phyloP scores from a whole-genome alignment of 352 stramenopile genomes.

The Phytophthora pinifolia region DNA sequence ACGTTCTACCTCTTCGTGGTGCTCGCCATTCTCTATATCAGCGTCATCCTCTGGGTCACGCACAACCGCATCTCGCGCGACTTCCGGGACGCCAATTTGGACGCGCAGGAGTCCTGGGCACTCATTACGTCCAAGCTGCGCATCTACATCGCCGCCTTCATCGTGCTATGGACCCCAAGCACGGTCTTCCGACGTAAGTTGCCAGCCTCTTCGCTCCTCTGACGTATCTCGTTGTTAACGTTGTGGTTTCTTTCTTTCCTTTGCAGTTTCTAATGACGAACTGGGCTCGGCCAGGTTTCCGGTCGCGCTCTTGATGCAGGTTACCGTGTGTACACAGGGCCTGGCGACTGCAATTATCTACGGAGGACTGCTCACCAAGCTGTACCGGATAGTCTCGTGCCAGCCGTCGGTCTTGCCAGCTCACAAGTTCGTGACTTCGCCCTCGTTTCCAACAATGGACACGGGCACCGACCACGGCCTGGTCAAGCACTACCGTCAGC shows the following conservation, averaged over 20 bases:
- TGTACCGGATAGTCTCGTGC: constrained; percentile 31
- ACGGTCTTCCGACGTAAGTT: constrained; percentile 61
- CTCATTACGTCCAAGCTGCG: constrained; percentile 62
- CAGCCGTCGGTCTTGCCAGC: constrained; percentile 18
- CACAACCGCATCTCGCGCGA: constrained; percentile 52
- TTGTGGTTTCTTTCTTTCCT: neutral
- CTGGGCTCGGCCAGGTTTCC: constrained; percentile 47
- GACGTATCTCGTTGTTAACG: constrained; percentile 12
- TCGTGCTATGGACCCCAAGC: constrained; percentile 67
- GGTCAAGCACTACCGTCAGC: constrained; percentile 43
- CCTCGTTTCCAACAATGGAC: constrained; percentile 33
- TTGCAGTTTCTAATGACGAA: constrained; percentile 45
- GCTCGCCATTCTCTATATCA: constrained; percentile 65
- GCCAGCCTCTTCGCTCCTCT: neutral
- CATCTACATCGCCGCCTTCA: constrained; percentile 73
- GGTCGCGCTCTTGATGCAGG: constrained; percentile 66
- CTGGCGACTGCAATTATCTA: constrained; percentile 72
- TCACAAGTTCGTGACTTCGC: constrained; percentile 40
- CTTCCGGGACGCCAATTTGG: constrained; percentile 54
- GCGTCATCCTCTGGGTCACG: constrained; percentile 61
- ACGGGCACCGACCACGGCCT: constrained; percentile 22
- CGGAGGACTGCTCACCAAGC: constrained; percentile 44
- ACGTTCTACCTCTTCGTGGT: constrained; percentile 70
- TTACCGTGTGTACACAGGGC: constrained; percentile 60
- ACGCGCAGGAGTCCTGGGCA: constrained; percentile 64